These are phyloP conservation scores for Apodospora peruviana DNA, from an alignment of 495 filamentous ascomycete species.

Conservation along the genomic window DNA sequence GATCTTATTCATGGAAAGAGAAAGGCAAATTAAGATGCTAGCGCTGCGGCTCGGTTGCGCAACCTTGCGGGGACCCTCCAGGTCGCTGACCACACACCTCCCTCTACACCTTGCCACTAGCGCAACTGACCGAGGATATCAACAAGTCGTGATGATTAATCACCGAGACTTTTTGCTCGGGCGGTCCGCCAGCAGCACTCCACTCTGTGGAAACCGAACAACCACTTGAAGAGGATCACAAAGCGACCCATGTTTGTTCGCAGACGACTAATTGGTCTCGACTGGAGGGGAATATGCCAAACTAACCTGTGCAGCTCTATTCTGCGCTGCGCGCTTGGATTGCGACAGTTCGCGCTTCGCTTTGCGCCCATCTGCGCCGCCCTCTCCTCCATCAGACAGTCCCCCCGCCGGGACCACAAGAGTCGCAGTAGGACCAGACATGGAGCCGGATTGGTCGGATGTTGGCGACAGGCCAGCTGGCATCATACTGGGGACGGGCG, in stretches of 20 bases:
- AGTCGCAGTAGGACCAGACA: conserved; percentile 16
- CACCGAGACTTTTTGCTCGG: too few relatives aligned
- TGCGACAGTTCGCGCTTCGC: conserved; percentile 84
- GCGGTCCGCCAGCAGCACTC: too few relatives aligned
- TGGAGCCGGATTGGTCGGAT: conserved; percentile 16
- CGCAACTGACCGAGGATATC: conserved; percentile 1
- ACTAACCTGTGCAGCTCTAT: conserved; percentile 88
- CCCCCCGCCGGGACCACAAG: conserved; percentile 7
- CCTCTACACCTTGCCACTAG: background rate
- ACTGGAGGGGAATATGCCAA: background rate
- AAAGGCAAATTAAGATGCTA: background rate
- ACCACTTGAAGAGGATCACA: too few relatives aligned
- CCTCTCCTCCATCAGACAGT: conserved; percentile 16
- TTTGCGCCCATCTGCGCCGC: conserved; percentile 37
- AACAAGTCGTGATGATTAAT: conserved; percentile 5
- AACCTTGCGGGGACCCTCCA: background rate
- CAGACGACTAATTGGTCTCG: too few relatives aligned
- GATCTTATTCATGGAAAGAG: conserved; percentile 7
- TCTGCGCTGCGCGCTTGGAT: conserved; percentile 94
- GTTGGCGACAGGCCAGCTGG: conserved; percentile 18
- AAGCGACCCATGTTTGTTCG: too few relatives aligned
- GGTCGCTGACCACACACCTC: background rate
- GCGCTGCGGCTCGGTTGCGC: background rate
- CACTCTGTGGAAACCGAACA: too few relatives aligned
- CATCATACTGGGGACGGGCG: conserved; percentile 28